Base-by-base conservation (phyloP, 306 rosid species). In the Luffa aegyptiaca region DNA sequence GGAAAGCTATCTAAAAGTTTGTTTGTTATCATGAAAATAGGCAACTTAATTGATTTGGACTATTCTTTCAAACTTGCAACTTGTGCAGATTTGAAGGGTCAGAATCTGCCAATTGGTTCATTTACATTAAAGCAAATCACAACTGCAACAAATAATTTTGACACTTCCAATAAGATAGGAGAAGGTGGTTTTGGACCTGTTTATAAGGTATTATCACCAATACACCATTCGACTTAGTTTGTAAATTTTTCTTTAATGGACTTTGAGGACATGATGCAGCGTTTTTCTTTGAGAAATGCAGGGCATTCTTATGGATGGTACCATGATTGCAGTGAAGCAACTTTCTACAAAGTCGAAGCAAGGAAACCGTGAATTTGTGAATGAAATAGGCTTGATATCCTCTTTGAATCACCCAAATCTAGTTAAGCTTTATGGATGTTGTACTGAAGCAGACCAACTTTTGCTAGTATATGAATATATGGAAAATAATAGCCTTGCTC, bases 121-220 rank as follows among this genome's bases (percentile, higher is more conserved):
- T 86, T 83, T 53, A 86, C 83, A 37, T 81, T 86, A 11, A 72
- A 81, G 81, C 86, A 86, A 78, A 79, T 86, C 76, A 83, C 48
- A 57, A 80, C 51, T 6, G 88, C 88, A 2, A 86, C 88, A 21
- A 26, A 26, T 26, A 26, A 26, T 1, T 26, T 26, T 26, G 31
- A 26, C 31, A 26, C 31, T 26, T 26, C 31, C 31, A 26, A 26
- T 26, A 26, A 26, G 31, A 26, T 26, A 26, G 31, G 31, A 26
- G 31, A 26, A 26, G 31, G 31, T 26, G 31, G 31, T 26, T 26
- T 26, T 26, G 31, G 31, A 26, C 31, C 31, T 26, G 39, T 37
- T 37, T 37, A 37, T 48, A 49, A 83, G 88, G 86, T 86, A 68
- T 53, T 17, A 0, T 55, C 61, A 55, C 61, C 4, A 37, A 37